Base-by-base conservation (phyloP, 345 rosid species). In the Isatis tinctoria region DNA sequence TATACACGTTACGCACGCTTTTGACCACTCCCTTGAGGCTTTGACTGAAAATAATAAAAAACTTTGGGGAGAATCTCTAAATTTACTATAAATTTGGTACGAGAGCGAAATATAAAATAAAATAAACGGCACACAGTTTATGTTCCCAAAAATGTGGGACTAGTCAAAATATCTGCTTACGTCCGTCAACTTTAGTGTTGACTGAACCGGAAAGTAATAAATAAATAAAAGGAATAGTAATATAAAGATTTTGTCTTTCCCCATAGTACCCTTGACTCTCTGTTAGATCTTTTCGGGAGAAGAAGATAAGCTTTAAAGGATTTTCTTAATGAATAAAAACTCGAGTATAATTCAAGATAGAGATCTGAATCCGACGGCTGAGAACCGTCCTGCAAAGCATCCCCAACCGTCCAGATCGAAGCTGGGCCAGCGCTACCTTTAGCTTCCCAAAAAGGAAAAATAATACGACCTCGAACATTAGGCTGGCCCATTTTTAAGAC, bases 381-480 rank as follows among this genome's bases (percentile, higher is more conserved):
- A 65, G 32, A 69, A 61, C 5, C 49, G 11, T 57, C 57, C 26
- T 40, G 13, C 48, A 53, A 32, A 60, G 56, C 20, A 60, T 30
- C 82, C 83, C 79, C 51, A 72, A 60, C 81, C 80, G 79, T 76
- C 74, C 70, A 58, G 73, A 70, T 77, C 47, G n/a, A 28, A 64
- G 62, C 69, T 58, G 77, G 68, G 24, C 60, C 74, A 69, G 53
- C 20, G 52, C 5, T 35, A 6, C 70, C 76, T 73, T 73, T 64
- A 41, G 62, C 52, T 70, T 41, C 72, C 60, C 36, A 28, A 45
- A 76, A 56, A 45, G 68, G 72, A 43, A 80, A 49, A 67, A 68
- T 60, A 75, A 75, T 57, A 40, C 68, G 58, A 16, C 30, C 52
- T 58, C 18, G n/a, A 67, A 67, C 67, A 58, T 27, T 40, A 58